Conservation (phyloP, 495 filamentous ascomycete genomes). For the Hyaloscypha hepaticicola region DNA sequence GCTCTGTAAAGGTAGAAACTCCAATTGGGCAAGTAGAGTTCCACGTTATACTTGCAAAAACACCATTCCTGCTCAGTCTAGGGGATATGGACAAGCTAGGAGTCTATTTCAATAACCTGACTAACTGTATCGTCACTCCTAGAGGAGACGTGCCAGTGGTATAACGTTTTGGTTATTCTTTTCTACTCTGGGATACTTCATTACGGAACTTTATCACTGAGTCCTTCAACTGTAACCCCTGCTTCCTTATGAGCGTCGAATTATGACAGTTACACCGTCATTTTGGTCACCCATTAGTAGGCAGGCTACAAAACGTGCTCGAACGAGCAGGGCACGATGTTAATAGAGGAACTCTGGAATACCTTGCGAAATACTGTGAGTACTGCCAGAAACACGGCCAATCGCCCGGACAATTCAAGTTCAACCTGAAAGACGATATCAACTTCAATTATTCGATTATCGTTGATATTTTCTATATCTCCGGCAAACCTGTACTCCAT, state of each 20-base stretch:
- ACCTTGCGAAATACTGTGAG: constrained; percentile 18
- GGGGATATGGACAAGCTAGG: constrained; percentile 15
- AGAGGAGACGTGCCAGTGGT: background rate
- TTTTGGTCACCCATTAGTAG: background rate
- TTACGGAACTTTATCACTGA: background rate
- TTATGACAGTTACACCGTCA: background rate
- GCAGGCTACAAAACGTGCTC: constrained; percentile 7
- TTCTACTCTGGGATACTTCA: background rate
- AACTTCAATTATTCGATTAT: constrained; percentile 29
- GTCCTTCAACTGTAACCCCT: background rate
- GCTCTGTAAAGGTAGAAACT: background rate
- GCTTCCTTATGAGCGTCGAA: background rate
- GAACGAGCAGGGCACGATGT: constrained; percentile 8
- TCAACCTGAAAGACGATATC: constrained; percentile 23
- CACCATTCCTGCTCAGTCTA: constrained; percentile 10
- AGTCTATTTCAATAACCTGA: constrained; percentile 6
- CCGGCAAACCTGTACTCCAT: constrained; percentile 18
- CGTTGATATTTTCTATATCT: constrained; percentile 26
- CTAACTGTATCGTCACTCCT: background rate
- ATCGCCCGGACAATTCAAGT: constrained; percentile 23
- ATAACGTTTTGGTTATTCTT: background rate
- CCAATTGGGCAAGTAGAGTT: constrained; percentile 5
- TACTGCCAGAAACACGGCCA: constrained; percentile 15
- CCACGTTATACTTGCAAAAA: constrained; percentile 6
- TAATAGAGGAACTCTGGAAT: background rate